A percentile compares a stretch with the other conserved stretches of the same genome.
These are phyloP conservation scores for Cucumis hystrix DNA, from an alignment of 306 rosid species.

Conservation along the genomic window DNA sequence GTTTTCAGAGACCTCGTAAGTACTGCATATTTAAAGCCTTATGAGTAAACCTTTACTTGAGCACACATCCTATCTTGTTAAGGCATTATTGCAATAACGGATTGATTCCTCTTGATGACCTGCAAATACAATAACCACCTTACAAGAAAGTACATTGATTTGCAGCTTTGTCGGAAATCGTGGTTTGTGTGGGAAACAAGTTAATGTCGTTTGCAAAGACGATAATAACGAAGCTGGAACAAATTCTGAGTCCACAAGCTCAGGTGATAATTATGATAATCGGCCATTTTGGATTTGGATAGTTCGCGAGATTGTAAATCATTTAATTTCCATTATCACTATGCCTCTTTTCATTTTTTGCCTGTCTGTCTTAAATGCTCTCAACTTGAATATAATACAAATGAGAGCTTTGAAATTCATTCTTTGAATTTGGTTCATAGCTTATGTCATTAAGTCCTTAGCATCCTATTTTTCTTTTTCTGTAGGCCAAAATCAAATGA, in stretches of 20 bases:
- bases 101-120: background rate
- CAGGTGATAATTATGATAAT: constrained; percentile 23
- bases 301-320: background rate
- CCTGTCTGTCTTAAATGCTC: background rate
- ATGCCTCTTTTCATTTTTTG: background rate
- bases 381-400: background rate
- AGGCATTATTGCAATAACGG: background rate
- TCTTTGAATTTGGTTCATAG: background rate
- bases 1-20: constrained; percentile 77
- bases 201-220: constrained; percentile 49
- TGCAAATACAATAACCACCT: background rate
- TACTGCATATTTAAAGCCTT: constrained; percentile 7
- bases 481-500: constrained; percentile 52
- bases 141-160: background rate
- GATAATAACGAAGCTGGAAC: constrained; percentile 36
- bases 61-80: background rate
- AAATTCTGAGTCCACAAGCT: constrained; percentile 24
- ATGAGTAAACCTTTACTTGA: background rate
- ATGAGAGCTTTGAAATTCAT: background rate
- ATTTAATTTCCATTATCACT: background rate
- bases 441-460: background rate
- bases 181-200: constrained; percentile 74
- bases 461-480: background rate
- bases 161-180: constrained; percentile 88
- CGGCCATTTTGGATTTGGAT: background rate